Percentiles rank a stretch among this genome's conserved stretches.
Evolutionary conservation across 1,284 basidiomycete species (phyloP).

Genomic region (Cryptococcus sp.): DNA sequence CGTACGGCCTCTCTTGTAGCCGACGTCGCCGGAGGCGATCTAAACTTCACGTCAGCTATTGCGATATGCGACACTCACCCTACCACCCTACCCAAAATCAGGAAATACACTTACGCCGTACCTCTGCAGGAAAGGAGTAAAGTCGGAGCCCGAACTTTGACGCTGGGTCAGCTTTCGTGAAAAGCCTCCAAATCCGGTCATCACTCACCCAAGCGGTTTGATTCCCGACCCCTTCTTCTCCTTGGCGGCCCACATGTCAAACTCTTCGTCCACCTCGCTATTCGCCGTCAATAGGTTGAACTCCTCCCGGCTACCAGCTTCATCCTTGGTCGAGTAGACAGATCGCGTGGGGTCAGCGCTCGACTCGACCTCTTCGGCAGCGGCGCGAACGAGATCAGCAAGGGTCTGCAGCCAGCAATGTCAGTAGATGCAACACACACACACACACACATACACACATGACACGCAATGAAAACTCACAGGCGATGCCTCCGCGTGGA

Average conservation of each 20-base stretch:
- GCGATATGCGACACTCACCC: too few species aligned
- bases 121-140: constrained; percentile 65
- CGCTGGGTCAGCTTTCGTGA: not conserved
- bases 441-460: not conserved
- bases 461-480: constrained; percentile 29
- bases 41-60: not conserved
- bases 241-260: constrained; percentile 9
- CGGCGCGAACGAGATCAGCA: constrained; percentile 65
- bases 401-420: constrained; percentile 65
- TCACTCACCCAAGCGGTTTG: constrained; percentile 22
- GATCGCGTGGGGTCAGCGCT: constrained; percentile 40
- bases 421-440: not conserved
- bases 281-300: constrained; percentile 6
- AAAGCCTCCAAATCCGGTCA: constrained; percentile 10
- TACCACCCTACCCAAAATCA: too few species aligned
- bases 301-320: constrained; percentile 36
- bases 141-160: constrained; percentile 59
- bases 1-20: constrained; percentile 51
- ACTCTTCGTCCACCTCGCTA: constrained; percentile 5
- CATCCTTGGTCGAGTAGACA: constrained; percentile 45
- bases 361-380: constrained; percentile 66
- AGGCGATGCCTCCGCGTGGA: constrained; percentile 50
- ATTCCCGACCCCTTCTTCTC: constrained; percentile 20
- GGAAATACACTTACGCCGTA: constrained; percentile 50
- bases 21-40: constrained; percentile 50